phyloP scores from a whole-genome alignment of 176 grass and related monocot genomes.

The Paspalum vaginatum region DNA sequence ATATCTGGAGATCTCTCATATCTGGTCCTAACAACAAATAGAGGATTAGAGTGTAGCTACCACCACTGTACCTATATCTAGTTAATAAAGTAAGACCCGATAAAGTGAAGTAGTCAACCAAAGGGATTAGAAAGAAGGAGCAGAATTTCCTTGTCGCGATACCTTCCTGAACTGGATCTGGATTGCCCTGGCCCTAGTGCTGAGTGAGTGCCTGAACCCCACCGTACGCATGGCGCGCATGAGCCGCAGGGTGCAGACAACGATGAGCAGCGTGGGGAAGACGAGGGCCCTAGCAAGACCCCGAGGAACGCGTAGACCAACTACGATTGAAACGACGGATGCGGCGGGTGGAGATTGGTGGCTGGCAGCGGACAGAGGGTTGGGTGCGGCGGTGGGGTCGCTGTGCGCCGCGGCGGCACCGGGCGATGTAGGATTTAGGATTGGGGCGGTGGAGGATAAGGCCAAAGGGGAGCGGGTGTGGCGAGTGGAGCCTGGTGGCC shows the following conservation, averaged over 20 bases:
- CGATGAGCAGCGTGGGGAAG: not conserved
- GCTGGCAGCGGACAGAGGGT: too few relatives aligned
- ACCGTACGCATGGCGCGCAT: not conserved
- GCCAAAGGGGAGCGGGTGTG: too few relatives aligned
- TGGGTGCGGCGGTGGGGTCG: too few relatives aligned
- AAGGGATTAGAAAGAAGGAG: not conserved
- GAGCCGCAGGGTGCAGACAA: not conserved
- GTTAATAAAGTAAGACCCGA: not conserved
- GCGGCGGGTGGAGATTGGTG: too few relatives aligned
- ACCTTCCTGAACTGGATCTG: not conserved
- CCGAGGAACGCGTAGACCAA: not conserved
- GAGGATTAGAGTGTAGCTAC: not conserved
- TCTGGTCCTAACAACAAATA: not conserved
- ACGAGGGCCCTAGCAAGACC: not conserved
- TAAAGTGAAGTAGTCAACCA: not conserved
- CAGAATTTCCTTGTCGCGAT: not conserved
- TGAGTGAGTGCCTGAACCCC: not conserved
- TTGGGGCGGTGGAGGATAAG: too few relatives aligned
- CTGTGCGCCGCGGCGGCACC: too few relatives aligned
- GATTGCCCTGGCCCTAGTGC: not conserved
- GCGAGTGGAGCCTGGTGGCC: too few relatives aligned
- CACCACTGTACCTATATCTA: not conserved
- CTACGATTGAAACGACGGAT: too few relatives aligned
- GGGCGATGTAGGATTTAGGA: too few relatives aligned
- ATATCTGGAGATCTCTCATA: too few relatives aligned